A percentile compares a stretch with the other conserved stretches of the same genome.
These are phyloP conservation scores for Xenosphaeropsis pyriputrescens DNA, from an alignment of 2,329 filamentous ascomycete species.

Conservation along the genomic window DNA sequence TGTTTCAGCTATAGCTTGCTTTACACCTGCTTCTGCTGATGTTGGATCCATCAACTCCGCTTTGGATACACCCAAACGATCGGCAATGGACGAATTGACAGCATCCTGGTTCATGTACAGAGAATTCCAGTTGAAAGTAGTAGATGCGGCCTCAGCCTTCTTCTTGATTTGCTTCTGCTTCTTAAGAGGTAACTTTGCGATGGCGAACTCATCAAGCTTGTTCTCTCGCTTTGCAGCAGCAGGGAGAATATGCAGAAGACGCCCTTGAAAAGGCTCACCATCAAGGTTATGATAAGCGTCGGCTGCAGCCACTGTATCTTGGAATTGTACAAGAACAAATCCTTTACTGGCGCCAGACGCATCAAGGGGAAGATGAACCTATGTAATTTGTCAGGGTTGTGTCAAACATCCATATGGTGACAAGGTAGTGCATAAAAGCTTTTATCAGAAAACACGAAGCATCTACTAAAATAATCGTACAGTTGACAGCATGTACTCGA, in stretches of 20 bases:
- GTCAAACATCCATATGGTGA: constrained; percentile 4
- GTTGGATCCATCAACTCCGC: constrained; percentile 90
- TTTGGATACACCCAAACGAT: constrained; percentile 78
- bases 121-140: constrained; percentile 95
- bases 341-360: constrained; percentile 67
- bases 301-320: constrained; percentile 56
- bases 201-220: constrained; percentile 72
- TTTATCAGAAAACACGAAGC: constrained; percentile 75
- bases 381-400: constrained; percentile 24
- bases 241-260: constrained; percentile 80
- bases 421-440: constrained; percentile 12
- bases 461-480: constrained; percentile 99
- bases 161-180: constrained; percentile 85
- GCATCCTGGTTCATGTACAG: constrained; percentile 97
- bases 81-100: constrained; percentile 78
- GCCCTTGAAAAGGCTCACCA: constrained; percentile 79
- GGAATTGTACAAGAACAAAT: constrained; percentile 76
- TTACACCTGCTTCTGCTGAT: constrained; percentile 83
- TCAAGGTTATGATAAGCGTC: constrained; percentile 69
- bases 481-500: constrained; percentile 78
- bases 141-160: constrained; percentile 64
- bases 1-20: constrained; percentile 93
- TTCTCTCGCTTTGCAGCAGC: constrained; percentile 69
- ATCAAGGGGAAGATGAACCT: constrained; percentile 80
- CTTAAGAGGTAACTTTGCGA: constrained; percentile 86